A percentile compares a stretch with the other conserved stretches of the same genome.
Evolutionary conservation across 2,329 filamentous ascomycete species (phyloP).

Genomic region (Domatiomyces catenatus): DNA sequence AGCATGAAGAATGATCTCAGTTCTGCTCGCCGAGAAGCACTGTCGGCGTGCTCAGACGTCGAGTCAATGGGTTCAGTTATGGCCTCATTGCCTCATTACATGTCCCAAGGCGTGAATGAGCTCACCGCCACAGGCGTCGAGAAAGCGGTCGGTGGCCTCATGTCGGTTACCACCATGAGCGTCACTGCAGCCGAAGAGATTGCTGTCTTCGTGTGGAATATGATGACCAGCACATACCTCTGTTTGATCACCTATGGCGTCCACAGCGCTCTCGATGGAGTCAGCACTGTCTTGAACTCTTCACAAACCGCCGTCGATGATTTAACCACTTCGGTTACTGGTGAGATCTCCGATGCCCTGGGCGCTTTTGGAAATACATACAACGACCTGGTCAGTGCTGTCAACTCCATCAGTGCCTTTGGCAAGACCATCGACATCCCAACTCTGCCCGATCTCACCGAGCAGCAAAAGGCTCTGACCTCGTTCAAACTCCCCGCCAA

Average conservation of each 20-base stretch:
- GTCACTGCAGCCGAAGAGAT: constrained; percentile 75
- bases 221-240: constrained; percentile 76
- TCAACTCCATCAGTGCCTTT: constrained; percentile 32
- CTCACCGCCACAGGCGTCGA: constrained; percentile 68
- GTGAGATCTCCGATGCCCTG: constrained; percentile 29
- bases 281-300: constrained; percentile 44
- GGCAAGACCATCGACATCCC: constrained; percentile 28
- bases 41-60: constrained; percentile 79
- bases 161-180: constrained; percentile 61
- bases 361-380: constrained; percentile 40
- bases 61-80: constrained; percentile 87
- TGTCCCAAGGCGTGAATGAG: constrained; percentile 75
- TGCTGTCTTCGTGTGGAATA: constrained; percentile 80
- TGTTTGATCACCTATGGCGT: constrained; percentile 78
- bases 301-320: constrained; percentile 47
- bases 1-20: constrained; percentile 58
- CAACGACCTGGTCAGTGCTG: constrained; percentile 34
- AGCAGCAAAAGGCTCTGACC: constrained; percentile 50
- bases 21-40: constrained; percentile 63
- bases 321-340: constrained; percentile 30
- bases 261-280: constrained; percentile 60
- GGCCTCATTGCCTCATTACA: constrained; percentile 96
- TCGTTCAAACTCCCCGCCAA: constrained; percentile 52
- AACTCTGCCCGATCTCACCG: constrained; percentile 44
- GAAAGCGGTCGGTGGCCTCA: constrained; percentile 62